These are phyloP conservation scores for Naganishia liquefaciens DNA, from an alignment of 1,284 basidiomycete genomes.

Conservation along the genomic window DNA sequence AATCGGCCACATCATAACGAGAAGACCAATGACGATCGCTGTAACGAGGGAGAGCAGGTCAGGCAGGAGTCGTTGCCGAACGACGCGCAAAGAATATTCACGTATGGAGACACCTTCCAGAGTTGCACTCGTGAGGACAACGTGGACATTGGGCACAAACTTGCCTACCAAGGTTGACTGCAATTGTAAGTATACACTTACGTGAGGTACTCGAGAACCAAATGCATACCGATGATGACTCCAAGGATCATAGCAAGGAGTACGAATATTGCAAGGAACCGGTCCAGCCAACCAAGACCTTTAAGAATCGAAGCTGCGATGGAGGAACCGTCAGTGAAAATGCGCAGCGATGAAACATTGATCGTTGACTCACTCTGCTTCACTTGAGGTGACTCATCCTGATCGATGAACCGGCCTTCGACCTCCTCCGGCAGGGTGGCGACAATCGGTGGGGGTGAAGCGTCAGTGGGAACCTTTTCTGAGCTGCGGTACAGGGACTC, in stretches of 20 bases:
- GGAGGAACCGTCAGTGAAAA: not conserved
- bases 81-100: not conserved
- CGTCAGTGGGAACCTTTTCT: no score
- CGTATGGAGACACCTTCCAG: conserved; percentile 18
- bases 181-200: not conserved
- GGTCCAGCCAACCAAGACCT: conserved; percentile 60
- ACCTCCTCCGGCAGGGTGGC: no score
- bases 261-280: conserved; percentile 71
- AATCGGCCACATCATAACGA: conserved; percentile 95
- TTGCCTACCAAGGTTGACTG: conserved; percentile 9
- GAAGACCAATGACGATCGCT: conserved; percentile 69
- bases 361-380: no score
- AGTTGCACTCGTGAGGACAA: conserved; percentile 12
- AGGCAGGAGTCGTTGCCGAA: no score
- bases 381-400: no score
- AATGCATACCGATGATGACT: conserved; percentile 62
- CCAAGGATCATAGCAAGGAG: conserved; percentile 78
- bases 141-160: conserved; percentile 10
- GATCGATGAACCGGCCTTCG: no score
- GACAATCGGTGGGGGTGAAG: no score
- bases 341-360: no score
- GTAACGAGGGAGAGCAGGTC: not conserved
- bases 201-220: not conserved
- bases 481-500: no score
- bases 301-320: conserved; percentile 36